Conservation (phyloP, 2,329 filamentous ascomycete genomes). For the Stagonosporopsis rhizophila region DNA sequence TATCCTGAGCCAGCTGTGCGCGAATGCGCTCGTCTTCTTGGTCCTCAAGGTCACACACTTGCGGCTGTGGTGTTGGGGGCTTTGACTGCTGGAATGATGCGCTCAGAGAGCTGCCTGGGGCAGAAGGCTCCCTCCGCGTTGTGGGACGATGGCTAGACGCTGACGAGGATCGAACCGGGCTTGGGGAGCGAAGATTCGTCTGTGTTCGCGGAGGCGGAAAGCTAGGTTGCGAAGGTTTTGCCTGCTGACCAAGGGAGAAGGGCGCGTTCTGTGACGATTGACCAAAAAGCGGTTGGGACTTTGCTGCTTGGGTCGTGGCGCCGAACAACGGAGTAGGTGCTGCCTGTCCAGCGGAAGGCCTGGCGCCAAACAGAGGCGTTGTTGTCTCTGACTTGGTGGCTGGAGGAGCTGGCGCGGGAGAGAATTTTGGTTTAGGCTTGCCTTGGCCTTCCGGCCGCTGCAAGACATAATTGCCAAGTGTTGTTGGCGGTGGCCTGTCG, state of each 20-base stretch:
- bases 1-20: conserved; percentile 65
- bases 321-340: conserved; percentile 1
- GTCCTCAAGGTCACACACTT: conserved; percentile 47
- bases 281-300: conserved; percentile 26
- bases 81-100: conserved; percentile 42
- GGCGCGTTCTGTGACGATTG: conserved; percentile 22
- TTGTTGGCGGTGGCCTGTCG: conserved; percentile 5
- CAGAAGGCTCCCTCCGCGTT: conserved; percentile 39
- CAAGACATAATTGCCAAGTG: conserved; percentile 16
- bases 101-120: conserved; percentile 41
- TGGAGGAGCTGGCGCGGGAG: conserved; percentile 45
- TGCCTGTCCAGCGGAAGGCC: conserved; percentile 3
- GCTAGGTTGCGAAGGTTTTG: conserved; percentile 43
- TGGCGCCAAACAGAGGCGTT: conserved; percentile 8
- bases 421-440: conserved; percentile 18
- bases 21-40: conserved; percentile 75
- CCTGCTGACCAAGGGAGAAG: conserved; percentile 19
- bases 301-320: conserved; percentile 1
- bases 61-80: conserved; percentile 48
- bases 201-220: conserved; percentile 59
- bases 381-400: conserved; percentile 30
- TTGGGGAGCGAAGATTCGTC: conserved; percentile 74
- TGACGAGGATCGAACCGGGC: conserved; percentile 68
- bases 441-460: conserved; percentile 4
- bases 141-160: conserved; percentile 52